Percentiles rank a stretch among this genome's conserved stretches.
phyloP scores from a whole-genome alignment of 75 land plant species.

The Pseudotsuga menziesii region DNA sequence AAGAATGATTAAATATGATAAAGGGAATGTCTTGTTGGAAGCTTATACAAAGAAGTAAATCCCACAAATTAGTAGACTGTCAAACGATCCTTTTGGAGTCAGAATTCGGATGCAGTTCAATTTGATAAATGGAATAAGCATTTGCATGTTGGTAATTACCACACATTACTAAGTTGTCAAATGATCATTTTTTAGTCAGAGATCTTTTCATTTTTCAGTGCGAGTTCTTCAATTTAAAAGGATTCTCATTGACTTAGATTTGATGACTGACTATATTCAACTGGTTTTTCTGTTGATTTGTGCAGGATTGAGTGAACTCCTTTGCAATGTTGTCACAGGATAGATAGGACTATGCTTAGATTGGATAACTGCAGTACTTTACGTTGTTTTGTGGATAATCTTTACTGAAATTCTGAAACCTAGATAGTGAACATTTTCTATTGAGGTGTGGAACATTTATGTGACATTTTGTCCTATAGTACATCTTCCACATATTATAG shows the following conservation, averaged over 20 bases:
- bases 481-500: neutral
- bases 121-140: neutral
- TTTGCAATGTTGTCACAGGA: neutral
- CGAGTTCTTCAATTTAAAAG: neutral
- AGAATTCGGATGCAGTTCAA: neutral
- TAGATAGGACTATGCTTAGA: neutral
- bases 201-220: neutral
- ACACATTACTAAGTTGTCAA: neutral
- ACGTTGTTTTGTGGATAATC: neutral
- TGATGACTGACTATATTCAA: neutral
- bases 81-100: neutral
- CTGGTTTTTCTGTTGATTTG: neutral
- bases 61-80: neutral
- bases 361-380: neutral
- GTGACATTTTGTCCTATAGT: neutral
- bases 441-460: neutral
- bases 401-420: neutral
- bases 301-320: conserved; percentile 2
- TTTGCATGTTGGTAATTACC: neutral
- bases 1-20: neutral
- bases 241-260: no score
- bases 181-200: neutral
- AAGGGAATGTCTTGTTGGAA: neutral
- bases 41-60: neutral
- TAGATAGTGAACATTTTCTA: neutral